Evolutionary conservation across 176 grass and related monocot species (phyloP).

Genomic region (Alopecurus myosuroides): DNA sequence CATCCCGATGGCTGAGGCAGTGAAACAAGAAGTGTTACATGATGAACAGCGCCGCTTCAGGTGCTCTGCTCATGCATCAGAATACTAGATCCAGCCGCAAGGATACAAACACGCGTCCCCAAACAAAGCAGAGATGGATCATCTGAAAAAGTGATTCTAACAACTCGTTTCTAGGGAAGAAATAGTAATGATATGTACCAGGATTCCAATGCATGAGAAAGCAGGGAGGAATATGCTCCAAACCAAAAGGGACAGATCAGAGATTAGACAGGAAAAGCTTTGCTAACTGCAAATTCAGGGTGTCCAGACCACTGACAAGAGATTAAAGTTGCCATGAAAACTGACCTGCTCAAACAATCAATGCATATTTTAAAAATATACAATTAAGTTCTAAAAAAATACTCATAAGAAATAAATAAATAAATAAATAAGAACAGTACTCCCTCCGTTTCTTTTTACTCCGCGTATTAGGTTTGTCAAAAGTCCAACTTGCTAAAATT

Average conservation of each 20-base stretch:
- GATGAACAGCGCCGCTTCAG: conserved; percentile 47
- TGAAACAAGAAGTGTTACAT: conserved; percentile 35
- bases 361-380: neutral
- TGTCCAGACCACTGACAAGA: conserved; percentile 1
- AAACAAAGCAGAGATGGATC: conserved; percentile 8
- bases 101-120: conserved; percentile 18
- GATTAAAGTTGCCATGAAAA: conserved; percentile 21
- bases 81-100: conserved; percentile 41
- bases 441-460: no score
- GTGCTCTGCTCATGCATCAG: conserved; percentile 44
- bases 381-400: neutral
- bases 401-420: neutral
- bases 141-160: conserved; percentile 27
- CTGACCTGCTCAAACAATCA: neutral
- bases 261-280: conserved; percentile 17
- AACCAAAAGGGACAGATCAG: neutral
- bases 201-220: neutral
- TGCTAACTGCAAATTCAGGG: conserved; percentile 10
- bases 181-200: neutral
- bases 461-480: no score
- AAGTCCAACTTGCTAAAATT: no score
- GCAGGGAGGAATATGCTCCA: conserved; percentile 22
- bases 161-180: conserved; percentile 7
- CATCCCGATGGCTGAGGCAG: conserved; percentile 28
- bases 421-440: no score